Percentiles rank a stretch among this genome's conserved stretches.
Evolutionary conservation across 1,284 basidiomycete species (phyloP).

Genomic region (Fistulina hepatica): DNA sequence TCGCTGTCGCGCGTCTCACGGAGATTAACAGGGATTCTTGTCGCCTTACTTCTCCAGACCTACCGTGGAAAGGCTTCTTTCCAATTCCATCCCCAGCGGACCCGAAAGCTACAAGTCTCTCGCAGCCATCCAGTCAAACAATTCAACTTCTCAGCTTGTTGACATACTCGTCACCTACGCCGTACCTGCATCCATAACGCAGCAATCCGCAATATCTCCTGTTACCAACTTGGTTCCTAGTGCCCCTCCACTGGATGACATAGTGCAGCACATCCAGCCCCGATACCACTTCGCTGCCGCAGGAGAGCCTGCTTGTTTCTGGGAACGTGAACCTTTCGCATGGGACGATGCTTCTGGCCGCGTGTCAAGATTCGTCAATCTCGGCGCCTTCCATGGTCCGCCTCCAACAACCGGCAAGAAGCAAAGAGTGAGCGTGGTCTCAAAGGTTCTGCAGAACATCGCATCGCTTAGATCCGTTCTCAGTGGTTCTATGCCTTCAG

Average conservation of each 20-base stretch:
- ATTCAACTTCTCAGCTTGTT: slow-evolving; percentile 52
- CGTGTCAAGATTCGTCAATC: slow-evolving; percentile 68
- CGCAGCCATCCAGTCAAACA: slow-evolving; percentile 51
- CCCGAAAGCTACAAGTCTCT: slow-evolving; percentile 51
- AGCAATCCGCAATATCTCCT: slow-evolving; percentile 46
- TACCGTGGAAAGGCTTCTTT: slow-evolving; percentile 61
- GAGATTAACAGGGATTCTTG: slow-evolving; percentile 44
- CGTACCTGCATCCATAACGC: slow-evolving; percentile 64
- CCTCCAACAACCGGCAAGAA: slow-evolving; percentile 57
- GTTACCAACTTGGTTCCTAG: slow-evolving; percentile 34
- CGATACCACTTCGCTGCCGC: slow-evolving; percentile 70
- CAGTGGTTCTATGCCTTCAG: slow-evolving; percentile 46
- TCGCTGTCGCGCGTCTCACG: background rate
- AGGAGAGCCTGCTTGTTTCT: slow-evolving; percentile 57
- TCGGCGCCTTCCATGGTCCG: slow-evolving; percentile 77
- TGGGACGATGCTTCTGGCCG: slow-evolving; percentile 69
- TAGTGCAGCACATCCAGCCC: slow-evolving; percentile 56
- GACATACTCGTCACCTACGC: slow-evolving; percentile 79
- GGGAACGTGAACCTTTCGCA: slow-evolving; percentile 85
- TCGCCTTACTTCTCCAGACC: slow-evolving; percentile 63
- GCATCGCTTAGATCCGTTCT: slow-evolving; percentile 2
- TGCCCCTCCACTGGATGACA: slow-evolving; percentile 55
- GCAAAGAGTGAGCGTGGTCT: slow-evolving; percentile 52
- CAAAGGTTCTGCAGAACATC: slow-evolving; percentile 2
- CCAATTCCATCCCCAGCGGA: slow-evolving; percentile 45